Evolutionary conservation across 2,329 filamentous ascomycete genomes (phyloP).

Genomic region (Aspergillus sp.): DNA sequence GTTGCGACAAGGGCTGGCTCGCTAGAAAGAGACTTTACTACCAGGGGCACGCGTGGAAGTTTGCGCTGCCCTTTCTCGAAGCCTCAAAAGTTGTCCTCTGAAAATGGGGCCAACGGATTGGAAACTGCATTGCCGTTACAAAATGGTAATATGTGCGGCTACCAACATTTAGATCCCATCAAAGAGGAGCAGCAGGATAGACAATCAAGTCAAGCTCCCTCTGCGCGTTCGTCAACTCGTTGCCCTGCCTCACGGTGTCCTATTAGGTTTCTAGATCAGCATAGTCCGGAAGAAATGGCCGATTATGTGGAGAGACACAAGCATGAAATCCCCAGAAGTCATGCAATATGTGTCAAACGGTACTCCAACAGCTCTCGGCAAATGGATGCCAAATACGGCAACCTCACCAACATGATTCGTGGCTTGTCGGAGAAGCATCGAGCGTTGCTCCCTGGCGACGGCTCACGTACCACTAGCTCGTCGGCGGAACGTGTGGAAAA

Average conservation of each 20-base stretch:
- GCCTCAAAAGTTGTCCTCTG: constrained; percentile 43
- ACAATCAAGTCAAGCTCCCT: constrained; percentile 43
- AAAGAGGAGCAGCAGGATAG: constrained; percentile 48
- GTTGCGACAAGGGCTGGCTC: constrained; percentile 54
- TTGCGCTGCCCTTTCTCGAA: constrained; percentile 78
- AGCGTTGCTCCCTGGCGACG: constrained; percentile 69
- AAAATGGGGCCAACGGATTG: constrained; percentile 39
- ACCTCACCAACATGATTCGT: constrained; percentile 90
- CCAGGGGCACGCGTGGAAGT: constrained; percentile 74
- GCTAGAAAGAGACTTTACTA: constrained; percentile 88
- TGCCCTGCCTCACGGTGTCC: constrained; percentile 74
- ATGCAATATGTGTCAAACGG: constrained; percentile 85
- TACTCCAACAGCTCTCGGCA: constrained; percentile 86
- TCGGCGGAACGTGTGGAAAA: constrained; percentile 75
- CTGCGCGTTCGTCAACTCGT: constrained; percentile 55
- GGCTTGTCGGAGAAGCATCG: constrained; percentile 85
- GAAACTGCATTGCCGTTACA: constrained; percentile 39
- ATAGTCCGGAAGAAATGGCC: constrained; percentile 89
- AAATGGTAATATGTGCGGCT: constrained; percentile 44
- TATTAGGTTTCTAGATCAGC: constrained; percentile 88
- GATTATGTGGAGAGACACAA: constrained; percentile 94
- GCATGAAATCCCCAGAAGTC: constrained; percentile 88
- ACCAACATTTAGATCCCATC: constrained; percentile 62
- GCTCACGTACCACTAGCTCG: constrained; percentile 34
- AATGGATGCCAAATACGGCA: constrained; percentile 91